phyloP scores from a whole-genome alignment of 768 basidiomycete species.

The Sporobolomyces phaffii region DNA sequence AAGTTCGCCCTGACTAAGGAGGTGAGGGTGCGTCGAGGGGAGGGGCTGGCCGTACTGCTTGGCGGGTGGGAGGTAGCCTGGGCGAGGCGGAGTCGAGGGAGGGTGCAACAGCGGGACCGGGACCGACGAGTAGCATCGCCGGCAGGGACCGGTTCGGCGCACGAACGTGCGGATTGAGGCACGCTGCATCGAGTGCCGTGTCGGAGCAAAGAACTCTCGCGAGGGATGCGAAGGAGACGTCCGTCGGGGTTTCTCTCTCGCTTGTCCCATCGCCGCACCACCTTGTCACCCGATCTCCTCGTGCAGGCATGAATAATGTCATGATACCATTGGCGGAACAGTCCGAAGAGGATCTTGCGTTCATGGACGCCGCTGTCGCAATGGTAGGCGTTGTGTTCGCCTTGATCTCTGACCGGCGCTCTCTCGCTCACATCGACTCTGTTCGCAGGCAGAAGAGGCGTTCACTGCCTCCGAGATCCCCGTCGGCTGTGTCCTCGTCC shows the following conservation, averaged over 20 bases:
- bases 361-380: constrained; percentile 75
- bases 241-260: too few relatives aligned
- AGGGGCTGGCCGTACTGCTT: constrained; percentile 68
- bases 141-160: not conserved
- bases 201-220: not conserved
- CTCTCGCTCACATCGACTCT: not conserved
- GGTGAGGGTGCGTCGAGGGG: constrained; percentile 71
- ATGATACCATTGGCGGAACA: constrained; percentile 45
- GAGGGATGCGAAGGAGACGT: too few relatives aligned
- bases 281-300: too few relatives aligned
- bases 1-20: constrained; percentile 63
- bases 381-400: constrained; percentile 56
- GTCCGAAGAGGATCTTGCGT: constrained; percentile 49
- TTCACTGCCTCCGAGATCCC: constrained; percentile 80
- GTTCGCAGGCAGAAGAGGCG: constrained; percentile 58
- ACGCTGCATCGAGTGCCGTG: not conserved
- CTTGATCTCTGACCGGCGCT: not conserved
- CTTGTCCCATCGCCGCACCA: too few relatives aligned
- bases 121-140: not conserved
- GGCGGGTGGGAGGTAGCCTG: constrained; percentile 46
- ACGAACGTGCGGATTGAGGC: not conserved
- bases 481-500: constrained; percentile 91
- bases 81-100: not conserved
- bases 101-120: constrained; percentile 11
- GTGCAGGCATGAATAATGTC: constrained; percentile 37